phyloP scores from a whole-genome alignment of 805 yeast species.

The Lachancea meyersii region DNA sequence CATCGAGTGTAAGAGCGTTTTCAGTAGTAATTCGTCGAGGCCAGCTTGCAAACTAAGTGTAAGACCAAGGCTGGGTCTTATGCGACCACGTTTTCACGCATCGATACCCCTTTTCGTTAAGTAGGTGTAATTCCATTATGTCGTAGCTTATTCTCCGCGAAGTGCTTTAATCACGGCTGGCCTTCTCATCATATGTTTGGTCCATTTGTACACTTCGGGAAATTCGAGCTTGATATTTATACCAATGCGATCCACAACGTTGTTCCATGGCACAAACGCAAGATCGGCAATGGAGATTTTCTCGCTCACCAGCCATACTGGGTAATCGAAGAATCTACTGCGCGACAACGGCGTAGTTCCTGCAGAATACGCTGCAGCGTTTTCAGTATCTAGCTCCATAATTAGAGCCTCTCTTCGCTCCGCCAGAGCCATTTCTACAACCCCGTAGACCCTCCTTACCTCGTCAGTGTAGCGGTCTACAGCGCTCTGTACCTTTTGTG shows the following conservation, averaged over 20 bases:
- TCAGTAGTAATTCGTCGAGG: background rate
- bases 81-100: background rate
- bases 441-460: slow-evolving; percentile 89
- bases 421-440: slow-evolving; percentile 89
- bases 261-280: slow-evolving; percentile 94
- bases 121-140: background rate
- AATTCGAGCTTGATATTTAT: slow-evolving; percentile 80
- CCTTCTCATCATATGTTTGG: slow-evolving; percentile 89
- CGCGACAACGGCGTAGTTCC: slow-evolving; percentile 85
- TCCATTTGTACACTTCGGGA: slow-evolving; percentile 96
- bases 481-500: slow-evolving; percentile 79
- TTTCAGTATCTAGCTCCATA: slow-evolving; percentile 82
- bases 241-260: slow-evolving; percentile 88
- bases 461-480: slow-evolving; percentile 88
- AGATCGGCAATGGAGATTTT: slow-evolving; percentile 79
- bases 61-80: no score
- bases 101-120: background rate
- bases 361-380: slow-evolving; percentile 78
- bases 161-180: slow-evolving; percentile 86
- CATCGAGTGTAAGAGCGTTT: background rate
- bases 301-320: slow-evolving; percentile 94
- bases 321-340: slow-evolving; percentile 82
- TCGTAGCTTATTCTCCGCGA: slow-evolving; percentile 48
- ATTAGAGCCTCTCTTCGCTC: slow-evolving; percentile 85
- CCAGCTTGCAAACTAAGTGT: no score